Evolutionary conservation across 371 early-diverging fungal species (phyloP), one percentile per base, ranked within the genome.

Genomic region (Basidiobolus meristosporus): DNA sequence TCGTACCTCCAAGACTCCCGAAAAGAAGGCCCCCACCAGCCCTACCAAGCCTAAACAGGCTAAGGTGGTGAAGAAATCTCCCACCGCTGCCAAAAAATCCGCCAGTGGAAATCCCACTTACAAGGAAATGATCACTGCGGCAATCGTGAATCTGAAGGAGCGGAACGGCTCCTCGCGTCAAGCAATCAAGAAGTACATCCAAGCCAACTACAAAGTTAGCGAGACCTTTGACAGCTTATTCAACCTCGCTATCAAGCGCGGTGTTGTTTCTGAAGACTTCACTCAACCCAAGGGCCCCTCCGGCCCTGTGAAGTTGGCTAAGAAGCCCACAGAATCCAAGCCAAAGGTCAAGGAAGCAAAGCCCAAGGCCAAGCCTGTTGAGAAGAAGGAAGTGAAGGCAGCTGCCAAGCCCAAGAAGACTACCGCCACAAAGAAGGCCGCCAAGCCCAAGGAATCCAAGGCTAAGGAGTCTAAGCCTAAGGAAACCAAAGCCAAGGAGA

Each of bases 141-240:
- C 75, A 30, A 69, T 77, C 41, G 53, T 65, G 29, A 60, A 63
- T 37, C 62, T 77, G 51, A 78, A 77, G 63, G 82, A 82, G 55
- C 74, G 81, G 53, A 72, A 65, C 51, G 85, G 85, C 36, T 68
- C 72, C 43, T 71, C 74, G 32, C 75, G 82, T 52, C 75, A 69
- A 45, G 78, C 78, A 37, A 70, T 84, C 62, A 82, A 79, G 57
- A 84, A 82, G 63, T 82, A 79, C 59, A 79, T 84, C 48, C 56
- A 67, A 48, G 69, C 77, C 50, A 84, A 80, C 70, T 77, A 65
- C 60, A 62, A 73, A n/a, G 54, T 63, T 17, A 41, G 42, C 43
- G 57, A 62, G 36, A 68, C 59, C 44, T 68, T 70, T 36, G 76
- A 74, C 48, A 49, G 52, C 33, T 65, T 70, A 50, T 60, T 81